Evolutionary conservation across 1,284 basidiomycete genomes (phyloP), one percentile per base, ranked within the genome.

Genomic region (Melampsora abietis-canadensis): DNA sequence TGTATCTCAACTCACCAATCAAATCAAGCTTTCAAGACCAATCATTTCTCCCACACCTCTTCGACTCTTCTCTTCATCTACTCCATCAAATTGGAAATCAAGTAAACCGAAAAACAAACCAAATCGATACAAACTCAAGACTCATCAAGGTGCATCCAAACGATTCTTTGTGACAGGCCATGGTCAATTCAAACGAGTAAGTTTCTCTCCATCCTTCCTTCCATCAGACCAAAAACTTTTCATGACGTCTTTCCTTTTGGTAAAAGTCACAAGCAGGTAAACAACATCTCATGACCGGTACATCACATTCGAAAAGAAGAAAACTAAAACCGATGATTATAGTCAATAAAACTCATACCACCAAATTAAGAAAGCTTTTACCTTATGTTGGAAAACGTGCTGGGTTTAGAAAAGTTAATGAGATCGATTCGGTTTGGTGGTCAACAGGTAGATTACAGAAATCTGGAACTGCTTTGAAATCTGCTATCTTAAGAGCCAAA

Each of bases 111-210:
- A 66, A 34, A 73, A 73, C 12, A 66, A 54, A 40, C 40, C 60
- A 21, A 73, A 66, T 24, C 60, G 61, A 57, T 63, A 24, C 1
- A 73, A 73, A 64, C 54, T 73, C 3, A 34, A 40, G 2, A 73
- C 70, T 21, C 70, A 73, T 54, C 70, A 73, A 30, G 70, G 70
- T n/a, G 70, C 70, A 4, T n/a, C 46, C 0, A 73, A 73, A 31
- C 48, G 63, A 10, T 73, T 73, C 63, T 73, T 73, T 24, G 62
- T 73, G 1, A 66, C 70, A 8, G 70, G 70, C 10, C 8, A 61
- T 47, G 70, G 70, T 57, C 70, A 73, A 73, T 73, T 73, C 40
- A 73, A 73, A 66, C 19, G 70, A 46, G 70, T 66, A 54, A 68
- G 54, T 62, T 14, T 17, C 19, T 44, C 10, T 51, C 5, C 14